phyloP scores from a whole-genome alignment of 306 rosid species.

The Morella rubra region DNA sequence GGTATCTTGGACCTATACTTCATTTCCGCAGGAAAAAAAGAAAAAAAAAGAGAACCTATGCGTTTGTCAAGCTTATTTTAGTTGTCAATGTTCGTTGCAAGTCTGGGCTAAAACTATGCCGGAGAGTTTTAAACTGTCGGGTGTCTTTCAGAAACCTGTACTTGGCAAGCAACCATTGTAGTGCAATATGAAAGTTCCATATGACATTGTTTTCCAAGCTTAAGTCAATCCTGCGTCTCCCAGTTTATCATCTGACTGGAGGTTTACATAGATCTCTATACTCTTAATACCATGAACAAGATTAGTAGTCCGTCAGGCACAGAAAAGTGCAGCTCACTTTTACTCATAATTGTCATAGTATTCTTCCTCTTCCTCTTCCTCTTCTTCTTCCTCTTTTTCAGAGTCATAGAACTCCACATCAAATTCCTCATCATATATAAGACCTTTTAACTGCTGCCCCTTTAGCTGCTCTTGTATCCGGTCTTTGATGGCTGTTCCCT shows the following conservation, averaged over 20 bases:
- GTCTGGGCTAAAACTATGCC: too few species aligned
- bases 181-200: neutral
- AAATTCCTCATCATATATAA: conserved; percentile 31
- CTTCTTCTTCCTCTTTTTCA: conserved; percentile 31
- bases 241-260: neutral
- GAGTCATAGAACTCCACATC: conserved; percentile 20
- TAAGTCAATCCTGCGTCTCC: neutral
- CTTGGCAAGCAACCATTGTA: too few species aligned
- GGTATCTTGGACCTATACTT: too few species aligned
- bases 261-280: neutral
- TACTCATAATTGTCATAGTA: conserved; percentile 46
- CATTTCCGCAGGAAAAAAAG: too few species aligned
- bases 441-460: conserved; percentile 55
- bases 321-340: neutral
- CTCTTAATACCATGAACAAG: neutral
- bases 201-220: neutral
- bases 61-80: too few species aligned
- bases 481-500: conserved; percentile 97
- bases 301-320: neutral
- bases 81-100: too few species aligned
- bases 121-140: too few species aligned
- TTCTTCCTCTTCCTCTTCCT: conserved; percentile 50
- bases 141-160: too few species aligned
- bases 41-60: too few species aligned
- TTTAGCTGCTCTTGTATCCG: conserved; percentile 86